Percentiles rank a stretch among this genome's conserved stretches.
phyloP scores from a whole-genome alignment of 2,329 filamentous ascomycete genomes.

The Fusarium sp. region DNA sequence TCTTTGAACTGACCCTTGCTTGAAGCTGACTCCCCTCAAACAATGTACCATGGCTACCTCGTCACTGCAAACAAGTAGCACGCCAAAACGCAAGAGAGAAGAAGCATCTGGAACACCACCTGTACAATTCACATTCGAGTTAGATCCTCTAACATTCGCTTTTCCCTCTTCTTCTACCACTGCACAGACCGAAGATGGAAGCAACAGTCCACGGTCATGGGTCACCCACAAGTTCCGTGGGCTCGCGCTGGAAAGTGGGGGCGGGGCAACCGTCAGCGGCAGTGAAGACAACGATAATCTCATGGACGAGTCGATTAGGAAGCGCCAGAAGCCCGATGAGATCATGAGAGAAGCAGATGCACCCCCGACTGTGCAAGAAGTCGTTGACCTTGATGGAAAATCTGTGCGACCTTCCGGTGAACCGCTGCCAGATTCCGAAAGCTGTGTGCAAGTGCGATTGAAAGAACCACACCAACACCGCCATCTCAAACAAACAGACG shows the following conservation, averaged over 20 bases:
- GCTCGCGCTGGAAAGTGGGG: constrained; percentile 60
- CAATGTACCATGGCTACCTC: constrained; percentile 41
- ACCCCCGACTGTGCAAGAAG: constrained; percentile 15
- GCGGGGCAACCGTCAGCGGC: constrained; percentile 53
- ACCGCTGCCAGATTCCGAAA: constrained; percentile 1
- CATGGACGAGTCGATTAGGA: constrained; percentile 48
- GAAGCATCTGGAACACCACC: constrained; percentile 51
- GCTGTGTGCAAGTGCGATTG: background rate
- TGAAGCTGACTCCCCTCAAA: constrained; percentile 2
- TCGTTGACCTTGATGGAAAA: constrained; percentile 20
- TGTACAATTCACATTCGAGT: constrained; percentile 63
- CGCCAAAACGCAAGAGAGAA: constrained; percentile 61
- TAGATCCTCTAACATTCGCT: constrained; percentile 49
- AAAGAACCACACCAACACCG: constrained; percentile 13
- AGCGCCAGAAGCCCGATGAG: constrained; percentile 53
- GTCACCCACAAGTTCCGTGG: constrained; percentile 65
- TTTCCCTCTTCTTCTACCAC: constrained; percentile 46
- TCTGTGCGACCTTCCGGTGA: constrained; percentile 8
- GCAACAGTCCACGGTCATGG: constrained; percentile 63
- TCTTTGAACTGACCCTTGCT: background rate
- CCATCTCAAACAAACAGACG: constrained; percentile 25
- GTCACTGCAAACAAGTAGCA: constrained; percentile 44
- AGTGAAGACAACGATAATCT: constrained; percentile 47
- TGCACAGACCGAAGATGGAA: constrained; percentile 57
- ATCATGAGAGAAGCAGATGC: constrained; percentile 47